These are phyloP conservation scores for Wallacemonas sp. DNA, from an alignment of 208 protist species.

Conservation along the genomic window DNA sequence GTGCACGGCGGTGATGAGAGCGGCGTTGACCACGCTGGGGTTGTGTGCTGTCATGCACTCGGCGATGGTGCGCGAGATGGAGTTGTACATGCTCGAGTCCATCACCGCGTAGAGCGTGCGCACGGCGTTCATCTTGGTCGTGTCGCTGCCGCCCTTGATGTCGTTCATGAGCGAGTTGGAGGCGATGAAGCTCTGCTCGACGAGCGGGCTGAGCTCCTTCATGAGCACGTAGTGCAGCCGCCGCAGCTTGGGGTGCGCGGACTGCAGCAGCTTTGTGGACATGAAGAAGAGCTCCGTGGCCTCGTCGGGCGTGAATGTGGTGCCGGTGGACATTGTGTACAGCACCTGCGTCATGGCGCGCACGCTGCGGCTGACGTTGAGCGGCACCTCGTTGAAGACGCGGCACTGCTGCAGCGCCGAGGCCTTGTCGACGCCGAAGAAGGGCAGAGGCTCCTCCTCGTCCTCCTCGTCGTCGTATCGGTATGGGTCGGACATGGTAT, in stretches of 20 bases:
- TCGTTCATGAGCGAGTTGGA: slow-evolving; percentile 97
- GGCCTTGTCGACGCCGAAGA: slow-evolving; percentile 93
- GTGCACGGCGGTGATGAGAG: slow-evolving; percentile 98
- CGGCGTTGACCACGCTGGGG: slow-evolving; percentile 93
- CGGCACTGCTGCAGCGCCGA: slow-evolving; percentile 95
- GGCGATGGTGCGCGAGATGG: slow-evolving; percentile 97
- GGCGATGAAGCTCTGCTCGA: slow-evolving; percentile 97
- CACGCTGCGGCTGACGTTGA: slow-evolving; percentile 88
- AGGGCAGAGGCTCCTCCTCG: slow-evolving; percentile 85
- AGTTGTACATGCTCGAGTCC: slow-evolving; percentile 94
- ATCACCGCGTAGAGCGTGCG: slow-evolving; percentile 95
- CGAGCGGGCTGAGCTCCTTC: slow-evolving; percentile 95
- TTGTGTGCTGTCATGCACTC: slow-evolving; percentile 97
- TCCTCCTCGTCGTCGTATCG: slow-evolving; percentile 68
- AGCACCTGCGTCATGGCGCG: slow-evolving; percentile 95
- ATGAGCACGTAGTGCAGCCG: slow-evolving; percentile 98
- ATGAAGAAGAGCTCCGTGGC: slow-evolving; percentile 98
- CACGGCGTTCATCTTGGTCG: slow-evolving; percentile 94
- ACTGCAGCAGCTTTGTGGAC: slow-evolving; percentile 98
- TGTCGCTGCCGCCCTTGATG: slow-evolving; percentile 94
- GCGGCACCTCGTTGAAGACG: slow-evolving; percentile 92
- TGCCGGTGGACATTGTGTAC: slow-evolving; percentile 94
- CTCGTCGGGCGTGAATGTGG: slow-evolving; percentile 92
- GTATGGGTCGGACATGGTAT: neutral
- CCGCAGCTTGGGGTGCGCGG: slow-evolving; percentile 93